Conservation (phyloP, 148 eudicot species). For the Amaranthus cruentus region DNA sequence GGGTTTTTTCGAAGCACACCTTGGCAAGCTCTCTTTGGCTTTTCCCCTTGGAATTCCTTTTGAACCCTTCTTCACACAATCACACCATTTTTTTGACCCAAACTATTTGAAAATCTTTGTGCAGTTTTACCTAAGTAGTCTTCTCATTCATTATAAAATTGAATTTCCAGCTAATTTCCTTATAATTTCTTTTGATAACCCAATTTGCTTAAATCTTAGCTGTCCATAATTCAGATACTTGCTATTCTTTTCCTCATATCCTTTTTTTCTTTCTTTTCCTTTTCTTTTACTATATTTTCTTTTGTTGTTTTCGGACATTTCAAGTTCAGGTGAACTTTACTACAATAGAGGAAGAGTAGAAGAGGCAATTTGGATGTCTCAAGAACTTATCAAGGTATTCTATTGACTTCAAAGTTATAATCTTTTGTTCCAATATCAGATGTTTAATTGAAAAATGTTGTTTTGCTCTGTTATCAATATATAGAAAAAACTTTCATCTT, state of each 20-base stretch:
- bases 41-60: neutral
- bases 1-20: no score
- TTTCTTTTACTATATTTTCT: neutral
- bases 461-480: slow-evolving; percentile 11
- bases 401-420: slow-evolving; percentile 5
- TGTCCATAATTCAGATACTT: slow-evolving; percentile 14
- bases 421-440: slow-evolving; percentile 21
- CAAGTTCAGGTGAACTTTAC: slow-evolving; percentile 14
- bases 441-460: slow-evolving; percentile 11
- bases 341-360: neutral
- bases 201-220: slow-evolving; percentile 11
- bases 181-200: slow-evolving; percentile 13
- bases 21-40: no score
- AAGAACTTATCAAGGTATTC: slow-evolving; percentile 22
- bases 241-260: neutral
- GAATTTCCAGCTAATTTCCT: slow-evolving; percentile 20
- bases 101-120: neutral
- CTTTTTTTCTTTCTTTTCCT: neutral
- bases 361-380: slow-evolving; percentile 26
- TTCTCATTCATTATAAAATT: neutral
- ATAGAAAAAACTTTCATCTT: neutral
- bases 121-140: neutral
- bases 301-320: neutral
- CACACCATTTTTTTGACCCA: slow-evolving; percentile 2
- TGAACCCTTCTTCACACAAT: slow-evolving; percentile 7